These are phyloP conservation scores for Triticum monococcum DNA, from an alignment of 176 grass and related monocot species.

Conservation along the genomic window DNA sequence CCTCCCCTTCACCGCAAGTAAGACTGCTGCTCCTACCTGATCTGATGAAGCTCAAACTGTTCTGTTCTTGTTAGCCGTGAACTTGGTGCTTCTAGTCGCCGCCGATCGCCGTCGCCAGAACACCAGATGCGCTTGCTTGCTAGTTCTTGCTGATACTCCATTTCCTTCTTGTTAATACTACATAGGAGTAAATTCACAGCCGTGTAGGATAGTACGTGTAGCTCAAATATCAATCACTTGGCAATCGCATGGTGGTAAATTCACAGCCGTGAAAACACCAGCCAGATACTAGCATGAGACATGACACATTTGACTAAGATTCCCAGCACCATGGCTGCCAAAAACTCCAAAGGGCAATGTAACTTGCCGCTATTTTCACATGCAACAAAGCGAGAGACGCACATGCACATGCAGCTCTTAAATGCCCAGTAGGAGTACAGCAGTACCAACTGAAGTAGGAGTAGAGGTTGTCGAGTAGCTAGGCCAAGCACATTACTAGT, in stretches of 20 bases:
- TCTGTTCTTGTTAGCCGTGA: neutral
- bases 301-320: neutral
- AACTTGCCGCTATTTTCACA: neutral
- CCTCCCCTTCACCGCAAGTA: neutral
- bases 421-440: neutral
- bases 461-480: neutral
- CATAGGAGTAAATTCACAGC: neutral
- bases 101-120: neutral
- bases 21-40: neutral
- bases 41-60: neutral
- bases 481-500: neutral
- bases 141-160: neutral
- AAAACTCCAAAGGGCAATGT: neutral
- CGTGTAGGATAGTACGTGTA: no score
- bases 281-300: neutral
- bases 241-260: neutral
- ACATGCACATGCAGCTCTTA: slow-evolving; percentile 14
- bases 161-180: neutral
- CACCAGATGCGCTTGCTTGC: neutral
- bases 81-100: neutral
- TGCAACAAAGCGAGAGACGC: neutral
- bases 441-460: neutral
- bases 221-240: neutral
- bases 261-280: neutral
- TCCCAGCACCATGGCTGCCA: neutral